Base-by-base conservation (phyloP, 768 basidiomycete species). In the Lentinula guzmanii region DNA sequence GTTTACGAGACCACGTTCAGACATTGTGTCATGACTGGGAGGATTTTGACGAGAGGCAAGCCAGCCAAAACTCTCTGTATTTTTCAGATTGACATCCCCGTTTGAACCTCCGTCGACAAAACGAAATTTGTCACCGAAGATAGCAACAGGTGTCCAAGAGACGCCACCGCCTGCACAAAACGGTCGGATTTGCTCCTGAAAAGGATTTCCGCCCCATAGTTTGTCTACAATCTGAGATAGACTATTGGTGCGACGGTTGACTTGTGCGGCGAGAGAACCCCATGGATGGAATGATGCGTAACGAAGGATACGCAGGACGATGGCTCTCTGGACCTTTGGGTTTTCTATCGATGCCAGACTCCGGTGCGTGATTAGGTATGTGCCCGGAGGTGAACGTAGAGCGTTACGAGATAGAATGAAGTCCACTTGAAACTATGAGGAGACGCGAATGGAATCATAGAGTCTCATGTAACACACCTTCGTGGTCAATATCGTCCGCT, bases 221-320 rank as follows among this genome's bases (percentile, higher is more conserved):
- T 72, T 73, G 11, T 70, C 53, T 18, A 81, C 68, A 61, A 92
- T 83, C 41, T 76, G 77, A 1, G 74, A 63, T 33, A 89, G 69
- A 54, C 79, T 80, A 5, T 60, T 64, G 43, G 68, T 70, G 8
- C 83, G 79, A 37, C 91, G 80, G 62, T 80, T 72, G 2, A 79
- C 83, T 64, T 91, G 86, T 1, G 91, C 82, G 7, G 76, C 80
- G 16, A 80, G 67, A 52, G 84, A 84, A 4, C 92, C 92, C 92
- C 92, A 94, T 2, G 90, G 87, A 42, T 82, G 76, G 50, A 84
- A 86, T 0, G 91, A 93, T 45, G 86, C 74, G 66, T 85, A 89
- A 13, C 90, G 89, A 56, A 91, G 74, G 33, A 87, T 75, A 35
- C 85, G 81, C 46, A 81, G 71, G 63, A 86, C 68, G 48, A 86